Conservation (phyloP, 2,329 filamentous ascomycete genomes). For the Pyrenophora seminiperda region DNA sequence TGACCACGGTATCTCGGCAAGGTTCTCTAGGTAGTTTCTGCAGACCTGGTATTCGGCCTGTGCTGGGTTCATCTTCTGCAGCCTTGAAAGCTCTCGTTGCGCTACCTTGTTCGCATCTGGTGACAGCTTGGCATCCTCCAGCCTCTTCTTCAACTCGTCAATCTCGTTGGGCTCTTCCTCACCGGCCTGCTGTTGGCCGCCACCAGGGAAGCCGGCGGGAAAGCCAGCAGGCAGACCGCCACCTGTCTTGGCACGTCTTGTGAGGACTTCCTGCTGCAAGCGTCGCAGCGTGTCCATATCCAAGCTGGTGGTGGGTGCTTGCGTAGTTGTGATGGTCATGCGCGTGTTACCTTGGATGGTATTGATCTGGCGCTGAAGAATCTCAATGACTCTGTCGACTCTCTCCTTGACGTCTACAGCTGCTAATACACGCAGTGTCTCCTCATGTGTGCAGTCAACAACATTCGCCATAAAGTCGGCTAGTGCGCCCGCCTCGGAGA, state of each 20-base stretch:
- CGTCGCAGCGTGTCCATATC: conserved; percentile 53
- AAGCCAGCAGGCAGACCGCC: conserved; percentile 43
- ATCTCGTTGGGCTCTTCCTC: conserved; percentile 88
- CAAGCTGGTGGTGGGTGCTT: conserved; percentile 52
- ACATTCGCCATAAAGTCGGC: conserved; percentile 98
- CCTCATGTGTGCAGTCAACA: conserved; percentile 83
- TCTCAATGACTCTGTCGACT: conserved; percentile 79
- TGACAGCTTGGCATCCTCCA: conserved; percentile 80
- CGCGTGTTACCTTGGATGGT: conserved; percentile 86
- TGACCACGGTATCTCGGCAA: conserved; percentile 93
- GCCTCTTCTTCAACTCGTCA: conserved; percentile 85
- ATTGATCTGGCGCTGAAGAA: conserved; percentile 80
- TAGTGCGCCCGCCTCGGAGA: conserved; percentile 80
- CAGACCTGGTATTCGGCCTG: conserved; percentile 96
- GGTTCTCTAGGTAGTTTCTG: conserved; percentile 89
- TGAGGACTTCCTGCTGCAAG: conserved; percentile 51
- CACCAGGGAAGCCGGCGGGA: conserved; percentile 52
- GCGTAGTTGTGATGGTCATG: conserved; percentile 76
- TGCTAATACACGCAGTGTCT: conserved; percentile 86
- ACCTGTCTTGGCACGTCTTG: conserved; percentile 42
- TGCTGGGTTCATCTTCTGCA: conserved; percentile 94
- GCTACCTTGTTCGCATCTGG: conserved; percentile 89
- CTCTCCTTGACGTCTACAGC: conserved; percentile 78
- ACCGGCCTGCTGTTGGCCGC: conserved; percentile 52
- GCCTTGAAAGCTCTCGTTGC: conserved; percentile 81